Base-by-base conservation (phyloP, 192 early-diverging fungal species). In the Allomyces macrogynus region DNA sequence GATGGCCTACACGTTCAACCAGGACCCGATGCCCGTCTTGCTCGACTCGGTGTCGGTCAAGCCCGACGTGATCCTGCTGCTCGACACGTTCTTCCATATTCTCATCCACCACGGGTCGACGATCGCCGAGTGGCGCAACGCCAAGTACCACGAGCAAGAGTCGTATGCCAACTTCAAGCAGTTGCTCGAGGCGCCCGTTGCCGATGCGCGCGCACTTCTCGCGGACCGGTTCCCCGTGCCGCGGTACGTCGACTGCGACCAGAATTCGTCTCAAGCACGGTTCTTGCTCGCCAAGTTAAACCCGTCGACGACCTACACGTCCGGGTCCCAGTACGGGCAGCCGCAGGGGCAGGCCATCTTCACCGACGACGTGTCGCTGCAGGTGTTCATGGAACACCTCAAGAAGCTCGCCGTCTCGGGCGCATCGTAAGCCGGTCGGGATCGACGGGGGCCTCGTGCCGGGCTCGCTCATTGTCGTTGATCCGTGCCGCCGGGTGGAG, bases 61-160 rank as follows among this genome's bases (percentile, higher is more conserved):
- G 73, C 86, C 89, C 7, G 91, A 99, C 69, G 82, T 84, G 10
- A 89, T 95, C 62, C 67, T 99, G 43, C 75, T 99, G 10, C 76
- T 99, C 26, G 96, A 99, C 72, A 95, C 96, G 8, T 99, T 91
- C 80, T 99, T 99, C 88, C 92, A 99, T 73, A 87, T 96, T 61
- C 84, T 99, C 23, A 96, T 99, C 69, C 97, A 92, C 89, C 96
- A 99, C 68, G 96, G 96, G 60, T 89, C 92, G 69, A 95, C 89
- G 1, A 88, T 99, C 70, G 92, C 94, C 16, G 86, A 87, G 64
- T 99, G 96, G 96, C 80, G 96, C 60, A 90, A 93, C 67, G 90
- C 89, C 8, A 87, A 87, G 12, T 99, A 96, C 72, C 96, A 99
- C 42, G 89, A 96, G 60, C 86, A 95, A 71, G 84, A 87, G 23